Conservation (phyloP, 1,284 basidiomycete species). For the Ustilago loliicola region DNA sequence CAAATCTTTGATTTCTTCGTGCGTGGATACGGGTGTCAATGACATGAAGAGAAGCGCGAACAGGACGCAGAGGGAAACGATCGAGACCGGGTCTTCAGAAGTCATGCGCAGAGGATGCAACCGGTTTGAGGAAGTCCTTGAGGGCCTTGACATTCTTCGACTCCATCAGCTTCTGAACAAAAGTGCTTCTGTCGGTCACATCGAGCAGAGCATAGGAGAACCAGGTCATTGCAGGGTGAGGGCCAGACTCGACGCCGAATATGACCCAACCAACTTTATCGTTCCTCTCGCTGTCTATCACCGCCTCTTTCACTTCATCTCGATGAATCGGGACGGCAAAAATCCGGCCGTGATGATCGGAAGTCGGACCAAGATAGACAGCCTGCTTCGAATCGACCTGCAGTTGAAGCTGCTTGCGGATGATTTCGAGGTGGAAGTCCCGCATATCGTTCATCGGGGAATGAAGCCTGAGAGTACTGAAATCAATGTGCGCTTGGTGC, state of each 20-base stretch:
- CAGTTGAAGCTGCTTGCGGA: slow-evolving; percentile 7
- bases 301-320: background rate
- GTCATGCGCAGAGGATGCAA: background rate
- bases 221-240: slow-evolving; percentile 4
- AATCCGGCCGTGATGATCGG: slow-evolving; percentile 4
- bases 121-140: background rate
- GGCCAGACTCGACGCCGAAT: background rate
- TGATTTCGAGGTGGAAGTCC: slow-evolving; percentile 4
- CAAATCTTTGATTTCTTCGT: too few species aligned
- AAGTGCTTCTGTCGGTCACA: background rate
- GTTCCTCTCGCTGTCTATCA: background rate
- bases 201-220: slow-evolving; percentile 13
- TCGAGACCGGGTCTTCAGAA: background rate
- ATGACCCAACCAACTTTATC: slow-evolving; percentile 16
- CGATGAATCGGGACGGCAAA: slow-evolving; percentile 20
- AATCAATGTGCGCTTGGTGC: background rate
- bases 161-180: background rate
- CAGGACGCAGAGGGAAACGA: too few species aligned
- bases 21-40: too few species aligned
- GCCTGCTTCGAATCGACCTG: slow-evolving; percentile 9
- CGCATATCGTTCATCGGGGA: background rate
- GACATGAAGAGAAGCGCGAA: too few species aligned
- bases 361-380: background rate
- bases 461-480: background rate
- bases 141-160: background rate